phyloP scores from a whole-genome alignment of 306 rosid species.

The Erythrophleum fordii region DNA sequence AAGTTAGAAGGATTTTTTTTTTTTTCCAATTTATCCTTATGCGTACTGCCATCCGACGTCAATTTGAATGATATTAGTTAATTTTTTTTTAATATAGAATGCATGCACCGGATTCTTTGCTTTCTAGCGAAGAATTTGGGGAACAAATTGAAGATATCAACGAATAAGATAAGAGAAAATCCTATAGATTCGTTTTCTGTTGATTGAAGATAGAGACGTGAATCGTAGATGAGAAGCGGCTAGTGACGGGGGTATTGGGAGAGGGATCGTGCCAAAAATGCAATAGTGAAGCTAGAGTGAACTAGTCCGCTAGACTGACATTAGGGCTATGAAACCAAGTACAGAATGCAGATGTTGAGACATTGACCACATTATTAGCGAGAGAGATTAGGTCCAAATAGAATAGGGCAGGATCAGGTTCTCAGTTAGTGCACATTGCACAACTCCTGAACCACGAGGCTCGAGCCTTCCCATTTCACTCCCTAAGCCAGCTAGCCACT shows the following conservation, averaged over 20 bases:
- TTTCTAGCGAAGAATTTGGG: not conserved
- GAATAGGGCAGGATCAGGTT: conserved; percentile 6
- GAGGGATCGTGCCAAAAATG: conserved; percentile 5
- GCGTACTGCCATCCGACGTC: not conserved
- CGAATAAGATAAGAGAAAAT: not conserved
- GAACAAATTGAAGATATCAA: not conserved
- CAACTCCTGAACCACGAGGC: not conserved
- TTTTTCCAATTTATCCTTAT: not conserved
- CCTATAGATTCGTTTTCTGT: not conserved
- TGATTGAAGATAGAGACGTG: not conserved
- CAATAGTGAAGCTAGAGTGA: conserved; percentile 9
- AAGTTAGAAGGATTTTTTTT: not conserved
- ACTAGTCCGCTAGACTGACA: conserved; percentile 1
- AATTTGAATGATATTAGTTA: not conserved
- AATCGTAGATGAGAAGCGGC: conserved; percentile 5
- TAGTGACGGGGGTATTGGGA: not conserved
- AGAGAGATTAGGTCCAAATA: not conserved
- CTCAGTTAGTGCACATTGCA: not conserved
- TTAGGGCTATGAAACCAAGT: conserved; percentile 2
- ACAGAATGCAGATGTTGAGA: not conserved
- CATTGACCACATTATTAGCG: not conserved
- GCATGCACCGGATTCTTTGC: not conserved
- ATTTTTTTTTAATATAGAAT: not conserved
- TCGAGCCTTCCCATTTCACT: conserved; percentile 12
- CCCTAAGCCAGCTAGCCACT: not conserved